These are phyloP conservation scores for Mortierella polycephala DNA, from an alignment of 371 early-diverging fungal genomes.

Conservation along the genomic window DNA sequence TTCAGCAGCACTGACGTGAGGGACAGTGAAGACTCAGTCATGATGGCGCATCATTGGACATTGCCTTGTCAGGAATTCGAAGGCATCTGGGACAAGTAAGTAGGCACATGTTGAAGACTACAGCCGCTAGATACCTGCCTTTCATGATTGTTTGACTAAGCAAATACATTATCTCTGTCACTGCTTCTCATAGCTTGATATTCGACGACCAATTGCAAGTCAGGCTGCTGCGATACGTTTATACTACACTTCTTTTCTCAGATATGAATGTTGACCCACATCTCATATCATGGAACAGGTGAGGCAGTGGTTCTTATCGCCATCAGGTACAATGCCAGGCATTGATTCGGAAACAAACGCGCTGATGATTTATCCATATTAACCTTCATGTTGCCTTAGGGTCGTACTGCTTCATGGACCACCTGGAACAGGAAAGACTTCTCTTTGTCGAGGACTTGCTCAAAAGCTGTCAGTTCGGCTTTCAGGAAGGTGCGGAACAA, in stretches of 20 bases:
- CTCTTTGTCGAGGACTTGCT: conserved; percentile 71
- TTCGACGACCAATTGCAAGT: conserved; percentile 63
- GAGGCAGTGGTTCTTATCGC: background rate
- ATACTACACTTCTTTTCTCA: conserved; percentile 66
- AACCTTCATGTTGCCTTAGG: conserved; percentile 16
- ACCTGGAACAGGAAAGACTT: conserved; percentile 80
- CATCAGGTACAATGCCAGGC: no score
- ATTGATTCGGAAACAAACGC: background rate
- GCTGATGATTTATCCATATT: background rate
- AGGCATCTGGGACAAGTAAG: conserved; percentile 66
- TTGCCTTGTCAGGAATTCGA: conserved; percentile 56
- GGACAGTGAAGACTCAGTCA: conserved; percentile 30
- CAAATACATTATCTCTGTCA: background rate
- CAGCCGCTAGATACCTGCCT: no score
- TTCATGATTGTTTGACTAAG: no score
- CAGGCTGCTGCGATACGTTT: conserved; percentile 63
- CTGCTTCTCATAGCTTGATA: conserved; percentile 53
- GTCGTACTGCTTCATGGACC: conserved; percentile 75
- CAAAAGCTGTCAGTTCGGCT: conserved; percentile 73
- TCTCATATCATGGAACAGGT: conserved; percentile 65
- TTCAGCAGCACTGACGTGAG: conserved; percentile 21
- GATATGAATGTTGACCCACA: conserved; percentile 62
- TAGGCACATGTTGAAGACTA: no score
- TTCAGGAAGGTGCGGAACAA: conserved; percentile 48
- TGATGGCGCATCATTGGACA: conserved; percentile 51